Percentiles rank a stretch among this genome's conserved stretches.
These are phyloP conservation scores for Cutaneotrichosporon sp. DNA, from an alignment of 1,284 basidiomycete genomes.

Conservation along the genomic window DNA sequence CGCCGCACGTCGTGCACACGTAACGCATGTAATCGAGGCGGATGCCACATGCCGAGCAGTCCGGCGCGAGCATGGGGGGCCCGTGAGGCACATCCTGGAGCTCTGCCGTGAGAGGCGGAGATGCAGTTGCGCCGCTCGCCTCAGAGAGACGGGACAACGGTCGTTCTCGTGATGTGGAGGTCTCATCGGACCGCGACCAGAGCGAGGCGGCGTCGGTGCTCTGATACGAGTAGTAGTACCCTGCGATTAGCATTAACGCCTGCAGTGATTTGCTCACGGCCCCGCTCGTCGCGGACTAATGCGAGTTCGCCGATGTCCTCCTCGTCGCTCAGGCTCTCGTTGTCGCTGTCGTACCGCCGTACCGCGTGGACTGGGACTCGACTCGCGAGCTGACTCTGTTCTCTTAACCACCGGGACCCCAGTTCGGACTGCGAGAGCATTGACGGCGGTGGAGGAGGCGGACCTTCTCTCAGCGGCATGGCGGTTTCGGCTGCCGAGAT, in stretches of 20 bases:
- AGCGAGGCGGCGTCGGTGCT: constrained; percentile 34
- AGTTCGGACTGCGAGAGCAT: constrained; percentile 57
- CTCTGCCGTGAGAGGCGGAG: constrained; percentile 6
- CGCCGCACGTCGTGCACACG: constrained; percentile 79
- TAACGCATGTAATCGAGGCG: constrained; percentile 76
- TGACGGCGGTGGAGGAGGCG: constrained; percentile 26
- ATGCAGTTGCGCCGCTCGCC: background rate
- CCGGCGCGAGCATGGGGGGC: constrained; percentile 65
- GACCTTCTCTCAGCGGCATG: background rate
- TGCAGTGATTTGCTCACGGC: constrained; percentile 38
- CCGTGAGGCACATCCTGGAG: constrained; percentile 44
- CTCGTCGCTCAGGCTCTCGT: constrained; percentile 46
- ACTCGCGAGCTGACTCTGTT: constrained; percentile 63
- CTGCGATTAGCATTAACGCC: constrained; percentile 24
- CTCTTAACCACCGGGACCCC: constrained; percentile 74
- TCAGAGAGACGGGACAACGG: constrained; percentile 3
- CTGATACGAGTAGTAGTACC: constrained; percentile 53
- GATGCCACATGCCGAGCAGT: constrained; percentile 74
- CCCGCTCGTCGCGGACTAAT: constrained; percentile 47
- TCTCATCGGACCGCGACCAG: constrained; percentile 29
- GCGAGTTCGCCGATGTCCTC: constrained; percentile 44
- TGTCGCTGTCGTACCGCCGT: constrained; percentile 39
- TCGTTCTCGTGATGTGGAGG: constrained; percentile 10
- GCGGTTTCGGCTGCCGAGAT: constrained; percentile 7
- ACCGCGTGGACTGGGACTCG: constrained; percentile 24